Evolutionary conservation across 1,139 yeast genomes (phyloP).

Genomic region (Pichia kudriavzevii): DNA sequence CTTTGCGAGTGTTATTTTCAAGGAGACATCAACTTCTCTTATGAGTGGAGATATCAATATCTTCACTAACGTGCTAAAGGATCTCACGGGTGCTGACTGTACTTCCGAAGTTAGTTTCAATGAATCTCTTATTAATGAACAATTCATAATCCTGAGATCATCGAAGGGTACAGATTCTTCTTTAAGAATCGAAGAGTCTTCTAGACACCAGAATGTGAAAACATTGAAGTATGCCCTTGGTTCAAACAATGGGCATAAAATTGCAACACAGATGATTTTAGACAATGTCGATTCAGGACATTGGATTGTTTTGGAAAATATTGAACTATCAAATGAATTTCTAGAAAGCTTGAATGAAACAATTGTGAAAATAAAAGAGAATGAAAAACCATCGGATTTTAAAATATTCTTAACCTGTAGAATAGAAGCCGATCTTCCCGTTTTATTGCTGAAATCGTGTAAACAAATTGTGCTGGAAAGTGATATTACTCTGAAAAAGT

Average conservation of each 20-base stretch:
- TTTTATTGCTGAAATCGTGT: constrained; percentile 44
- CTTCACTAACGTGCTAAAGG: constrained; percentile 29
- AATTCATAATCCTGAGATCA: constrained; percentile 43
- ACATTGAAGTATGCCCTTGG: constrained; percentile 63
- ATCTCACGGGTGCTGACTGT: not conserved
- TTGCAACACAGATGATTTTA: constrained; percentile 49
- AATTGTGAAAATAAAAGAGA: constrained; percentile 27
- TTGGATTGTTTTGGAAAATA: constrained; percentile 75
- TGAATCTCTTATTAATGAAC: constrained; percentile 6
- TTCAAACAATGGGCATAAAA: constrained; percentile 54
- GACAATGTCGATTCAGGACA: constrained; percentile 39
- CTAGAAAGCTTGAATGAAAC: constrained; percentile 44
- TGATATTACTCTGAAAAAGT: constrained; percentile 49
- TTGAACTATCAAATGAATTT: constrained; percentile 68
- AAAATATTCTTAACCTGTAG: constrained; percentile 56
- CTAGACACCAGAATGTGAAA: constrained; percentile 26
- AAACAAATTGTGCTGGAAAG: constrained; percentile 53
- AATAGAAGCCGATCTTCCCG: constrained; percentile 44
- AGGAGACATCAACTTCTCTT: constrained; percentile 43
- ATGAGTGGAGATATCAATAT: constrained; percentile 36
- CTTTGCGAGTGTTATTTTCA: constrained; percentile 43
- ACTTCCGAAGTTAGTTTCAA: constrained; percentile 3
- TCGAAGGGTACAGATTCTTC: constrained; percentile 65
- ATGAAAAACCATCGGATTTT: constrained; percentile 28
- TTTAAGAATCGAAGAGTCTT: constrained; percentile 41